Evolutionary conservation across 2,329 filamentous ascomycete genomes (phyloP).

Genomic region (Aaosphaeria arxii): DNA sequence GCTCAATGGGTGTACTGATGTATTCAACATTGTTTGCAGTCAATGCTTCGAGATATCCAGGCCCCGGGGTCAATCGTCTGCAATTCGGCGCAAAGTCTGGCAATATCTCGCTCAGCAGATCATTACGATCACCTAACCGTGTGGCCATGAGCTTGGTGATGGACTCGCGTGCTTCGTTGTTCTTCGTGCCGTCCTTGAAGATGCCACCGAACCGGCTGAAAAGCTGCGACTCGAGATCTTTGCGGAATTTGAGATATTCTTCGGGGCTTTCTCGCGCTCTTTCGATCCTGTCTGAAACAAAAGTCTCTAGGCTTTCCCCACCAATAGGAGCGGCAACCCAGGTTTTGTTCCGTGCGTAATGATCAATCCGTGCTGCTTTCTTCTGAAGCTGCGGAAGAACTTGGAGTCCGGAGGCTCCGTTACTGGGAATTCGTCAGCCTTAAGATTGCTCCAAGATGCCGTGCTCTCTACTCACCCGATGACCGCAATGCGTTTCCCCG

Average conservation of each 20-base stretch:
- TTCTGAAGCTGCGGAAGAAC: conserved; percentile 56
- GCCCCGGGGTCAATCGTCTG: conserved; percentile 37
- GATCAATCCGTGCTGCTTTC: conserved; percentile 49
- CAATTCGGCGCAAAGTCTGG: conserved; percentile 47
- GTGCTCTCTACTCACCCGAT: conserved; percentile 48
- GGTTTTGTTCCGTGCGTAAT: conserved; percentile 42
- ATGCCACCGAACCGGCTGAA: conserved; percentile 46
- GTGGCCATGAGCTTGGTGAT: conserved; percentile 20
- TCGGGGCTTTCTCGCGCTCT: conserved; percentile 37
- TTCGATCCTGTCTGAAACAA: conserved; percentile 43
- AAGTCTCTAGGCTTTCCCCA: conserved; percentile 52
- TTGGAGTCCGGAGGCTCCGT: conserved; percentile 55
- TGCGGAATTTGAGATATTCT: conserved; percentile 50
- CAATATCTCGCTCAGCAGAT: conserved; percentile 38
- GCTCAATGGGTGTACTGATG: conserved; percentile 28
- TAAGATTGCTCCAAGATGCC: too few species aligned
- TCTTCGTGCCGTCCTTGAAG: conserved; percentile 23
- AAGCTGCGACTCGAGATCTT: conserved; percentile 48
- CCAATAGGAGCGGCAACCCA: conserved; percentile 54
- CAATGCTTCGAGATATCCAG: conserved; percentile 33
- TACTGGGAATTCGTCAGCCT: conserved; percentile 45
- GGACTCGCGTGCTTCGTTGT: conserved; percentile 7
- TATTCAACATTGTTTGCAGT: conserved; percentile 36
- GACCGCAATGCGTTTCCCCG: conserved; percentile 48
- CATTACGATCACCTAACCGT: conserved; percentile 27